Base-by-base conservation (phyloP, 163 green algal genomes). In the Scenedesmus sp. region DNA sequence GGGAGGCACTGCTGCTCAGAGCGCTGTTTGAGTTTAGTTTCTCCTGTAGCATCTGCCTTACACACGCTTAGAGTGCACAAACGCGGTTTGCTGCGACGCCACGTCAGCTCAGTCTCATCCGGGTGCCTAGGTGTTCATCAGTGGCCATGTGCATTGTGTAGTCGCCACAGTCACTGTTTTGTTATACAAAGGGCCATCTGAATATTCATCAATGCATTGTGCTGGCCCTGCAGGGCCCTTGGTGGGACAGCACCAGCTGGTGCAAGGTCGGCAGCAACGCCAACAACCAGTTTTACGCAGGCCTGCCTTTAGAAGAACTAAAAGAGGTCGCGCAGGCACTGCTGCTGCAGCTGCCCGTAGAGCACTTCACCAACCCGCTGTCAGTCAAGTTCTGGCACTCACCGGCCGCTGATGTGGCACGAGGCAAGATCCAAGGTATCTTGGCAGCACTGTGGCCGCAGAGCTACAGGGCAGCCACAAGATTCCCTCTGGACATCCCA, bases 331-430 rank as follows among this genome's bases (percentile, higher is more conserved):
- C 87, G 20, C 86, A 91, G 57, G 87, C 87, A 5, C 87, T 91
- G 87, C 87, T 91, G 67, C 34, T 91, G n/a, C 87, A 91, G 57
- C 87, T 91, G 54, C 87, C 87, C 9, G 87, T 91, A 13, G 87
- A 91, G 87, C 46, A 79, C 6, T 91, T 86, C 23, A 20, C 23
- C 9, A 18, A 10, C 20, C 87, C 87, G 1, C 18, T n/a, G 20
- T 67, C 84, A n/a, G 15, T 23, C 4, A 57, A 59, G n/a, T 91
- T 91, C 77, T 91, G 88, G 88, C 20, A 60, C 76, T 56, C 34
- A 15, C 8, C 59, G 1, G 76, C 74, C 0, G 88, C 64, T 64
- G 86, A 90, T 15, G 66, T 64, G 46, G 86, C 86, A 3, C 86
- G 86, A 3, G 13, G 12, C n/a, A 66, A 62, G 55, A 91, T 91